phyloP scores from a whole-genome alignment of 2,329 filamentous ascomycete genomes.

The Trichophyton schoenleinii region DNA sequence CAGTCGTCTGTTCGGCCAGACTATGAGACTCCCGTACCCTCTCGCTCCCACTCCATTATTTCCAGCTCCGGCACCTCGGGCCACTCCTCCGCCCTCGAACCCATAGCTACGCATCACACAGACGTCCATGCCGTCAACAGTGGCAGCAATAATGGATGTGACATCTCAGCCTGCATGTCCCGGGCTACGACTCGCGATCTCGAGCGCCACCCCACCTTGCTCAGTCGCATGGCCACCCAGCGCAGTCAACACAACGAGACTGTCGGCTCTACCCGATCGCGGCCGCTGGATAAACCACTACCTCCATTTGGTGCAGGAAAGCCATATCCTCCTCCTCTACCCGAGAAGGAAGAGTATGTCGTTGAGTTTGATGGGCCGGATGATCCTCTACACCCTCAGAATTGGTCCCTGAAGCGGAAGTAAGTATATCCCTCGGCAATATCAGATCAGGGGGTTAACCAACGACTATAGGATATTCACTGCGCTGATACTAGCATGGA shows the following conservation, averaged over 20 bases:
- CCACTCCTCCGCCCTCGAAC: slow-evolving; percentile 17
- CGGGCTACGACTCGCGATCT: slow-evolving; percentile 25
- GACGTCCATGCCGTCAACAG: slow-evolving; percentile 8
- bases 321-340: slow-evolving; percentile 43
- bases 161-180: slow-evolving; percentile 15
- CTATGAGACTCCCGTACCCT: slow-evolving; percentile 6
- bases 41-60: slow-evolving; percentile 3
- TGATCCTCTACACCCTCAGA: slow-evolving; percentile 75
- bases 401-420: slow-evolving; percentile 75
- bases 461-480: slow-evolving; percentile 7
- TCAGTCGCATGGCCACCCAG: slow-evolving; percentile 31
- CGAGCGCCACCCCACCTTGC: slow-evolving; percentile 27
- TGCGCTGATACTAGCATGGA: slow-evolving; percentile 30
- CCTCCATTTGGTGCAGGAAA: slow-evolving; percentile 42
- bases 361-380: slow-evolving; percentile 69
- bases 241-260: slow-evolving; percentile 32
- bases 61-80: slow-evolving; percentile 15
- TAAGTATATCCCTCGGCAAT: slow-evolving; percentile 26
- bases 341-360: slow-evolving; percentile 47
- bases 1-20: slow-evolving; percentile 12
- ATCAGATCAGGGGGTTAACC: neutral
- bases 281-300: slow-evolving; percentile 22
- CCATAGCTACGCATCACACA: slow-evolving; percentile 12
- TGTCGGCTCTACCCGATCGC: slow-evolving; percentile 24
- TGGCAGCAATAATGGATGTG: neutral